Evolutionary conservation across 2,329 filamentous ascomycete species (phyloP), one percentile per base, ranked within the genome.

Genomic region (Aphanocladium album): DNA sequence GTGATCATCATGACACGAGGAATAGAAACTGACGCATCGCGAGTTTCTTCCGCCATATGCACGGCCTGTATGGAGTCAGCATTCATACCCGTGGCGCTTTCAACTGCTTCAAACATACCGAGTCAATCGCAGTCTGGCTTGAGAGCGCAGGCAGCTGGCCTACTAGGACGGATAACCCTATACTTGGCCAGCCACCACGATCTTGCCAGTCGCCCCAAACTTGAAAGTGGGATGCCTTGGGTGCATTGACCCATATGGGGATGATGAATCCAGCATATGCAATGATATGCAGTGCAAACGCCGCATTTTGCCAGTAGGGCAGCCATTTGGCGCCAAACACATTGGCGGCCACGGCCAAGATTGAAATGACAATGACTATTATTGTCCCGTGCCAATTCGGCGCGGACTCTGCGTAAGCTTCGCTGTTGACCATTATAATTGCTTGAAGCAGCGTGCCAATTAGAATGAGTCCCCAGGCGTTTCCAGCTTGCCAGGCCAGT

Each of bases 31-130:
- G 49, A 23, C 5, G 57, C 57, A 27, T 60, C 37, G 27, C 57
- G 49, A 17, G 41, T 35, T 46, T 60, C 57, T 46, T 60, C 57
- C 5, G 57, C 47, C 47, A 60, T 60, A 23, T 60, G 57, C 30
- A 52, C 49, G 6, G 57, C 47, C 53, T 56, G 23, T 7, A 11
- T 16, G 11, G 16, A 30, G 53, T 56, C 9, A 56, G 53, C 25
- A 27, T 12, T 14, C 46, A 17, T 17, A 2, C 8, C 3, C 7
- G 6, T 33, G 7, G 16, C 3, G 2, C 4, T 12, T n/a, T 19
- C 14, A 9, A 30, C 9, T 30, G 30, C 30, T 52, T 33, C 3
- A 2, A 12, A 41, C 39, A 5, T 46, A 56, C 53, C 33, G 57
- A 52, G 16, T 60, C 57, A 33, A 60, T 45, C 14, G 46, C 57